These are phyloP conservation scores for Venturia effusa DNA, from an alignment of 2,329 filamentous ascomycete species.

Conservation along the genomic window DNA sequence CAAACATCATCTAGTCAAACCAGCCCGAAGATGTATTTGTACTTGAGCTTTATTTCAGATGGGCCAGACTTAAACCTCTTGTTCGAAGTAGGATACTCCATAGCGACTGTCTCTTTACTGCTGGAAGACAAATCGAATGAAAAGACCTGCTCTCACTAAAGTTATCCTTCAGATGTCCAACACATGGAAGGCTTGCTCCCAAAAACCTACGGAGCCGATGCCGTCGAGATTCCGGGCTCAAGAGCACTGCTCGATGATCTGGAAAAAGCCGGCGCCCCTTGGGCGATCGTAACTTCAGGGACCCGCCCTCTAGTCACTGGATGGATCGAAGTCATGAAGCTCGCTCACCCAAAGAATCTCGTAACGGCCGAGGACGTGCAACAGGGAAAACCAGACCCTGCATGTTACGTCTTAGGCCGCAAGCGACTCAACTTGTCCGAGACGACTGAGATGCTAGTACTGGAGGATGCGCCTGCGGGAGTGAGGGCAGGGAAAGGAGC, in stretches of 20 bases:
- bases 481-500: constrained; percentile 75
- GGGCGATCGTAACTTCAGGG: constrained; percentile 64
- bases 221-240: constrained; percentile 76
- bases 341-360: constrained; percentile 35
- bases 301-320: constrained; percentile 37
- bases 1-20: background rate
- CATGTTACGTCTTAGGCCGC: constrained; percentile 35
- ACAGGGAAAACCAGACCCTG: constrained; percentile 40
- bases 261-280: constrained; percentile 52
- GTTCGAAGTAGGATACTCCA: background rate
- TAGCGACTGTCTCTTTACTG: background rate
- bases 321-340: constrained; percentile 38
- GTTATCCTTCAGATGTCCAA: constrained; percentile 54
- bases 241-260: constrained; percentile 58
- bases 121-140: background rate
- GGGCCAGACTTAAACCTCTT: background rate
- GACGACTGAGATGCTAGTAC: constrained; percentile 51
- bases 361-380: constrained; percentile 40
- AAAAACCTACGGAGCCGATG: constrained; percentile 63
- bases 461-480: constrained; percentile 84
- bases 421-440: constrained; percentile 27
- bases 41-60: background rate
- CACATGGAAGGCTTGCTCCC: constrained; percentile 71
- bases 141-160: constrained; percentile 4
- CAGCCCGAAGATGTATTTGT: no score